Conservation (phyloP, 805 yeast species). For the Candida quercuum region DNA sequence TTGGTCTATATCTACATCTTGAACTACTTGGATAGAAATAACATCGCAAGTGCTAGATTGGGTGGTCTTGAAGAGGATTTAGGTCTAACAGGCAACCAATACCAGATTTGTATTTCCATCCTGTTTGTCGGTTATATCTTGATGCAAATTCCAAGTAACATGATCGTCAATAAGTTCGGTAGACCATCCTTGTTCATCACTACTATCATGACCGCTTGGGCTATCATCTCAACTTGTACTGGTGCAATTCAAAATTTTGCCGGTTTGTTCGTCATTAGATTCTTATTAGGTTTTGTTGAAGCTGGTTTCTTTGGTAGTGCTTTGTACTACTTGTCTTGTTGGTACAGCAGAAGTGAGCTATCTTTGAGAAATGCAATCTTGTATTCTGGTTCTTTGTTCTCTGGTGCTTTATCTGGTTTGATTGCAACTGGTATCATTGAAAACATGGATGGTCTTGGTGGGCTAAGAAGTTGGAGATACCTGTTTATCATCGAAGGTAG, state of each 20-base stretch:
- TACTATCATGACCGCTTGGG: slow-evolving; percentile 43
- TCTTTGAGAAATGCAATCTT: slow-evolving; percentile 45
- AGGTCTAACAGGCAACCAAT: slow-evolving; percentile 35
- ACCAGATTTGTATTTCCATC: slow-evolving; percentile 47
- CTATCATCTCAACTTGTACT: slow-evolving; percentile 33
- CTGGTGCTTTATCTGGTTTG: slow-evolving; percentile 52
- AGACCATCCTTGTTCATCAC: slow-evolving; percentile 48
- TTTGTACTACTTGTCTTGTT: slow-evolving; percentile 44
- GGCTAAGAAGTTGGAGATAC: slow-evolving; percentile 49
- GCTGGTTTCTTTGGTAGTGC: slow-evolving; percentile 47
- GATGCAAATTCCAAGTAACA: slow-evolving; percentile 46
- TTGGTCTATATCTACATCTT: slow-evolving; percentile 44
- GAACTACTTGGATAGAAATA: slow-evolving; percentile 45
- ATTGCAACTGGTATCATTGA: slow-evolving; percentile 49
- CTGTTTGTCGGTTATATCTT: slow-evolving; percentile 46
- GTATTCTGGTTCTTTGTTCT: slow-evolving; percentile 43
- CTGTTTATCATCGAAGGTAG: slow-evolving; percentile 52
- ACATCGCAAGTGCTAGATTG: slow-evolving; percentile 44
- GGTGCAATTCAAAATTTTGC: slow-evolving; percentile 24
- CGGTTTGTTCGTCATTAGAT: slow-evolving; percentile 28
- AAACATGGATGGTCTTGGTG: slow-evolving; percentile 34
- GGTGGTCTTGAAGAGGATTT: slow-evolving; percentile 45
- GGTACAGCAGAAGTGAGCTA: slow-evolving; percentile 48
- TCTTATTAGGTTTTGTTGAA: slow-evolving; percentile 40
- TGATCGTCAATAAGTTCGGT: slow-evolving; percentile 37